phyloP scores from a whole-genome alignment of 306 rosid genomes.

The Ammopiptanthus mongolicus region DNA sequence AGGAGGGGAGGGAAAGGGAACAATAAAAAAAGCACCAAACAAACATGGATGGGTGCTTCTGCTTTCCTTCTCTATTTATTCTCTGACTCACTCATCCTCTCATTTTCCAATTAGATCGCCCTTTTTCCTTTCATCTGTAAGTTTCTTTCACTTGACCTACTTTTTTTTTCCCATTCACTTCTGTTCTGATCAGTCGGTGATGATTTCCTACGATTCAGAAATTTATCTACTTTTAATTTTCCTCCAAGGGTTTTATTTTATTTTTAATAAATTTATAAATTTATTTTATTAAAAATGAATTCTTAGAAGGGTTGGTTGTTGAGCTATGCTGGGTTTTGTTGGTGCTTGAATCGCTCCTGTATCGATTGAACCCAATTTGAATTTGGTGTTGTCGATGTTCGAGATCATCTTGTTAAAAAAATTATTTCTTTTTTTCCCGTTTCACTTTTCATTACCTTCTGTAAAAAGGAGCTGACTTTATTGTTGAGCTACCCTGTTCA shows the following conservation, averaged over 20 bases:
- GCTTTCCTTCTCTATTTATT: slow-evolving; percentile 21
- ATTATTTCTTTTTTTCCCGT: not conserved
- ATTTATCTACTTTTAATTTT: slow-evolving; percentile 14
- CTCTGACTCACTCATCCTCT: slow-evolving; percentile 11
- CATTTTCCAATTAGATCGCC: slow-evolving; percentile 42
- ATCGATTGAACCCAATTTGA: slow-evolving; percentile 10
- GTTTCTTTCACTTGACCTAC: slow-evolving; percentile 13
- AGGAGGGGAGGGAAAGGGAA: not conserved
- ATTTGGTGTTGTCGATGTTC: slow-evolving; percentile 12
- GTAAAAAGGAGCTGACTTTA: slow-evolving; percentile 32
- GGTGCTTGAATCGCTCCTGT: slow-evolving; percentile 5
- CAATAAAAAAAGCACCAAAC: not conserved
- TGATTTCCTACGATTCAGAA: slow-evolving; percentile 21
- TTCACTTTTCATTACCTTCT: slow-evolving; percentile 1
- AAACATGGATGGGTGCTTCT: not conserved
- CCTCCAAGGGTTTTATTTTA: not conserved
- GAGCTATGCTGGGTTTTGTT: slow-evolving; percentile 4
- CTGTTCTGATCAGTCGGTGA: slow-evolving; percentile 27
- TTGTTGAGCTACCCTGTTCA: not conserved
- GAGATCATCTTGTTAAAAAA: slow-evolving; percentile 28
- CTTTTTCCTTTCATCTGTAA: slow-evolving; percentile 32
- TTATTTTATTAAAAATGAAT: not conserved
- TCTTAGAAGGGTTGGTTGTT: slow-evolving; percentile 4
- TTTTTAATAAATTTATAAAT: too few species aligned
- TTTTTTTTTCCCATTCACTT: not conserved